A percentile compares a stretch with the other conserved stretches of the same genome.
phyloP scores from a whole-genome alignment of 805 yeast species.

The Starmerella apis region DNA sequence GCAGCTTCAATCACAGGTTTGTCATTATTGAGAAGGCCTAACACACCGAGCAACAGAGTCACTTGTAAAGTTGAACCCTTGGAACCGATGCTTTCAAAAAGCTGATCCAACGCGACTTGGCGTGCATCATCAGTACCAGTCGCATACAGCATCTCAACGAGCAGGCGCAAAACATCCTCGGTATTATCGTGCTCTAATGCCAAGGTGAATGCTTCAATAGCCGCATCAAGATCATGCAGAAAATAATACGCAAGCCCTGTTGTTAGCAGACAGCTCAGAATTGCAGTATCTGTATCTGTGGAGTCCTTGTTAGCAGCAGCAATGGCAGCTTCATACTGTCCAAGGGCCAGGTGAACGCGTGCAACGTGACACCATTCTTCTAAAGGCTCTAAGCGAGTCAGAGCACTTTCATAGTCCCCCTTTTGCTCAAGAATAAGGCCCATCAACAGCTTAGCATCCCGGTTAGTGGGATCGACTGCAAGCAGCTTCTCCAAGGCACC shows the following conservation, averaged over 20 bases:
- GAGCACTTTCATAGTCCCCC: slow-evolving; percentile 49
- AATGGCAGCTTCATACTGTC: slow-evolving; percentile 47
- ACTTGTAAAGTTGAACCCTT: slow-evolving; percentile 58
- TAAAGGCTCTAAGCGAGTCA: slow-evolving; percentile 20
- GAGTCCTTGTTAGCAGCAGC: slow-evolving; percentile 34
- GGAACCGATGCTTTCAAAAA: slow-evolving; percentile 52
- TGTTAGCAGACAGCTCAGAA: slow-evolving; percentile 50
- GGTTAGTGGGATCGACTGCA: slow-evolving; percentile 35
- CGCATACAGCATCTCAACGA: slow-evolving; percentile 71
- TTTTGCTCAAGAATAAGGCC: slow-evolving; percentile 50
- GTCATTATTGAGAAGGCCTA: slow-evolving; percentile 50
- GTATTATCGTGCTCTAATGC: slow-evolving; percentile 46
- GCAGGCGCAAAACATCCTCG: slow-evolving; percentile 55
- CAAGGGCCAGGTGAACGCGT: slow-evolving; percentile 54
- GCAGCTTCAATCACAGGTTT: slow-evolving; percentile 53
- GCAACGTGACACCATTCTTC: slow-evolving; percentile 43
- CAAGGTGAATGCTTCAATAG: slow-evolving; percentile 55
- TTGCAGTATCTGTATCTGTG: background rate
- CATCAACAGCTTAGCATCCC: slow-evolving; percentile 26
- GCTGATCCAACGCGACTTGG: slow-evolving; percentile 74
- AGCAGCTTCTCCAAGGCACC: slow-evolving; percentile 44
- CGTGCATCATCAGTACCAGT: slow-evolving; percentile 65
- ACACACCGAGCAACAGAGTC: slow-evolving; percentile 68
- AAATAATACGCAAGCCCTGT: slow-evolving; percentile 67
- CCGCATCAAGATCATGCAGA: slow-evolving; percentile 47